Evolutionary conservation across 371 early-diverging fungal genomes (phyloP).

Genomic region (Mucor plumbeus): DNA sequence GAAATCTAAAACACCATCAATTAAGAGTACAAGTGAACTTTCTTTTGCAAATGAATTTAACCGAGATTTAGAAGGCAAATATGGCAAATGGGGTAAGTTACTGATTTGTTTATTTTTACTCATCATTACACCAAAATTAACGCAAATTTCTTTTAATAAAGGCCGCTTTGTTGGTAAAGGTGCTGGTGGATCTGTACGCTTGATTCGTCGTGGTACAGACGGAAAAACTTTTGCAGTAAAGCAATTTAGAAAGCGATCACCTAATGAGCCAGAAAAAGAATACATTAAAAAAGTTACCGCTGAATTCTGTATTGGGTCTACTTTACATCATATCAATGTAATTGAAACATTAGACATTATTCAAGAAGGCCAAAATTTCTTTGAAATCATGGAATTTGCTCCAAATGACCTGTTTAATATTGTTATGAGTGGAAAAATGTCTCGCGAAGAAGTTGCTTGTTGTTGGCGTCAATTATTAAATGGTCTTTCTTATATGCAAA

Average conservation of each 20-base stretch:
- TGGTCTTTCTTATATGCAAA: conserved; percentile 75
- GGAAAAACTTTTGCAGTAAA: conserved; percentile 77
- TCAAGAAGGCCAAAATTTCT: conserved; percentile 62
- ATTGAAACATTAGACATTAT: conserved; percentile 85
- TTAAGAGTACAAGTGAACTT: conserved; percentile 30
- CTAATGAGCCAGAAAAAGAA: conserved; percentile 70
- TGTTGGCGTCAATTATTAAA: conserved; percentile 74
- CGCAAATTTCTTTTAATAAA: neutral
- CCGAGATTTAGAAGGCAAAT: conserved; percentile 34
- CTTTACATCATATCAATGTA: conserved; percentile 80
- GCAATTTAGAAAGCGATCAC: conserved; percentile 72
- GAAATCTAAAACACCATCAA: conserved; percentile 45
- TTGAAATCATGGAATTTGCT: conserved; percentile 83
- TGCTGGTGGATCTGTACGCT: conserved; percentile 75
- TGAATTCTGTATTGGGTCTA: conserved; percentile 84
- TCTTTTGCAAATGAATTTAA: conserved; percentile 50
- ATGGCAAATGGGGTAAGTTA: conserved; percentile 54
- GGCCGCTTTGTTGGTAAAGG: conserved; percentile 69
- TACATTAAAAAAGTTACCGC: conserved; percentile 82
- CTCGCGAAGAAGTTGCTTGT: conserved; percentile 61
- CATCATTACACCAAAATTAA: too few relatives aligned
- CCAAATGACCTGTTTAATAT: conserved; percentile 74
- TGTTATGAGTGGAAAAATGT: conserved; percentile 68
- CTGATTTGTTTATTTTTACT: neutral
- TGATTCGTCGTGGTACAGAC: conserved; percentile 60